Percentiles rank a stretch among this genome's conserved stretches.
Evolutionary conservation across 2,329 filamentous ascomycete species (phyloP).

Genomic region (Monilinia vaccinii-corymbosi): DNA sequence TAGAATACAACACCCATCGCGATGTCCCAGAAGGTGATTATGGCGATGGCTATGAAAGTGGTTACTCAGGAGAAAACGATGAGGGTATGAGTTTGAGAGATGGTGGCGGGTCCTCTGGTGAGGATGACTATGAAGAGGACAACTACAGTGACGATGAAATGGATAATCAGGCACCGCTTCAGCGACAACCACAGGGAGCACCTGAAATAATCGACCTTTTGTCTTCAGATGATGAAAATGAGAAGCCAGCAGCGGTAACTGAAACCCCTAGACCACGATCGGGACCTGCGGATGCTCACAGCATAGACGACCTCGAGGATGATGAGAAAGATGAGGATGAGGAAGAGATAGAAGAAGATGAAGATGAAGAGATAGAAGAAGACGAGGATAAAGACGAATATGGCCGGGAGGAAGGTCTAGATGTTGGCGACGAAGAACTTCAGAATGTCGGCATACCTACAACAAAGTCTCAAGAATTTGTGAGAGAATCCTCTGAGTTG

Average conservation of each 20-base stretch:
- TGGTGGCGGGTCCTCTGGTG: neutral
- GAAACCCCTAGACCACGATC: conserved; percentile 24
- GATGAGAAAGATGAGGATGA: conserved; percentile 10
- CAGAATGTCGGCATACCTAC: neutral
- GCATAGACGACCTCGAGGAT: conserved; percentile 2
- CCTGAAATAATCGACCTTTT: conserved; percentile 28
- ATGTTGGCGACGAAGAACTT: neutral
- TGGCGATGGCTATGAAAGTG: conserved; percentile 10
- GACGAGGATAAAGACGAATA: conserved; percentile 7
- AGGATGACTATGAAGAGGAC: conserved; percentile 13
- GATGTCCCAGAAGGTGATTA: neutral
- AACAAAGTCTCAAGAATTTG: neutral
- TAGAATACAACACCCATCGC: neutral
- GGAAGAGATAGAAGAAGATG: conserved; percentile 3
- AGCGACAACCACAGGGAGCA: conserved; percentile 14
- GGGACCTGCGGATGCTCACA: neutral
- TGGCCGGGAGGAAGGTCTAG: neutral
- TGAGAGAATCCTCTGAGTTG: neutral
- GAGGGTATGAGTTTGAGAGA: neutral
- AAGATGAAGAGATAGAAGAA: conserved; percentile 3
- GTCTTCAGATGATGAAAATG: conserved; percentile 24
- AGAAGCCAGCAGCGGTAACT: neutral
- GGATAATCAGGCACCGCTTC: conserved; percentile 16
- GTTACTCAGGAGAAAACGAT: conserved; percentile 29
- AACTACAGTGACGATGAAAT: conserved; percentile 23